Evolutionary conservation across 2,329 filamentous ascomycete species (phyloP), one percentile per base, ranked within the genome.

Genomic region (Penicillium hordei): DNA sequence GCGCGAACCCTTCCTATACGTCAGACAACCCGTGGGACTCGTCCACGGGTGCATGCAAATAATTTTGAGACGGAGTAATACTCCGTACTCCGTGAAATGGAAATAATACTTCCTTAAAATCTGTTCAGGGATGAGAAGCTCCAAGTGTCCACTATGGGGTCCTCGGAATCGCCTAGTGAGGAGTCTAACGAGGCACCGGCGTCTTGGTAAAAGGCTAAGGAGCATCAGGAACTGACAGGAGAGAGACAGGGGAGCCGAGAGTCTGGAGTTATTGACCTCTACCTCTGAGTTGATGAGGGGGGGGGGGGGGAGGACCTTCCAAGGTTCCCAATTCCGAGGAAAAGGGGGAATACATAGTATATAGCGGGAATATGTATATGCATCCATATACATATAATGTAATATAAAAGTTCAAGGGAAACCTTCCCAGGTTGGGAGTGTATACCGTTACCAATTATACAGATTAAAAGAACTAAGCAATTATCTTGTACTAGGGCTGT

Each of bases 1-100:
- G 21, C n/a, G 60, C 40, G 63, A 58, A 51, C 63, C 48, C 42
- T 52, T 48, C 53, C 53, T 52, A 44, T 59, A 54, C 23, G 40
- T 50, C 55, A 58, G 57, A 54, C 45, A 58, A 36, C 31, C 45
- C 45, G 31, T 45, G 43, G 49, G 43, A 56, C 61, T 63, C 58
- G 59, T 65, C 29, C 29, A 33, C 31, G 31, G 13, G 61, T 54
- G 55, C 59, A 60, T 27, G 15, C 42, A 44, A 27, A 44, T n/a
- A 27, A 44, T 29, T n/a, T 7, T 5, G 7, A 5, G 23, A 44
- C 31, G 31, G 31, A 33, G 40, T 27, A 43, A 13, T 44, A 27
- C 9, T 44, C 42, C 42, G 42, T 40, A 40, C 38, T 10, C 34
- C 34, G 19, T 42, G 12, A n/a, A 39, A 33, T n/a, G 25, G 19